Base-by-base conservation (phyloP, 371 early-diverging fungal genomes). In the Mucor racemosus region DNA sequence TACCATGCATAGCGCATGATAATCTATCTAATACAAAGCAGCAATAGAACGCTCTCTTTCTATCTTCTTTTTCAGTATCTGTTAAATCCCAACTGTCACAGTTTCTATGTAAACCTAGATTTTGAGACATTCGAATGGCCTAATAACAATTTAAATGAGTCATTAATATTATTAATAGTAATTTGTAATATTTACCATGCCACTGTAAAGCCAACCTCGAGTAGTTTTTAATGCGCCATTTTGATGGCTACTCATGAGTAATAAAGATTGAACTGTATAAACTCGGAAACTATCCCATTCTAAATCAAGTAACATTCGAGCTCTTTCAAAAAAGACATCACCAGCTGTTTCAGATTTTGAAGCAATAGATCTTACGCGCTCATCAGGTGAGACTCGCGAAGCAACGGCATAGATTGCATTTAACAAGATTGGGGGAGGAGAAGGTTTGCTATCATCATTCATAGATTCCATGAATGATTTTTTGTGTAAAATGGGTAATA, bases 401-500 rank as follows among this genome's bases (percentile, higher is more conserved):
- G 82, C 77, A 10, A 82, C 66, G 0, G 82, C 82, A 58, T 73
- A 82, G 13, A 82, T 79, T 13, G 82, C 76, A 36, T 82, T 82
- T 36, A 83, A 53, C 15, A 94, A 66, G 1, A 91, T 80, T 4
- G 80, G 81, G 1, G 88, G 81, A 5, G 80, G 87, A 26, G 68
- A 61, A 17, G 74, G 56, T 19, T 14, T 50, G 46, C 10, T 56
- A 35, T 66, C 58, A 59, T 71, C 65, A 14, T 72, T 58, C 15
- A 80, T 46, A 13, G 82, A 56, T 38, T 73, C 71, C 71, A 90
- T 71, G 73, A 94, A 94, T 8, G 86, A 78, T 11, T 81, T 76
- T 62, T 89, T 86, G 75, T 92, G 91, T 26, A 91, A 68, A 13
- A 91, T 60, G 1, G 92, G 91, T 48, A 91, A 74, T 31, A 88